Base-by-base conservation (phyloP, 1,284 basidiomycete species). In the Agaricales sp. region DNA sequence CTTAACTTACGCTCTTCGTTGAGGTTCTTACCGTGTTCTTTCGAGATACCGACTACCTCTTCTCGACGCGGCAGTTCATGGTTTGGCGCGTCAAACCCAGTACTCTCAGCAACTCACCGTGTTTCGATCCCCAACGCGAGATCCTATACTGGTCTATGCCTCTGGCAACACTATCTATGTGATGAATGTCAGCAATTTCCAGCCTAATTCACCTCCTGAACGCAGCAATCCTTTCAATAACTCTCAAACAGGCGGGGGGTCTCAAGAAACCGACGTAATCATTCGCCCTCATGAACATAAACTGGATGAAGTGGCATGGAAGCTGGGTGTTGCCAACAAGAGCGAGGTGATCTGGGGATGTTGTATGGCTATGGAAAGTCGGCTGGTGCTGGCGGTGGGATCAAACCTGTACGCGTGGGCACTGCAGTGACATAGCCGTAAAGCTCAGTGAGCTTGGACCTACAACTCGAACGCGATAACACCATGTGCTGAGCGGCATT, bases 371-470 rank as follows among this genome's bases (percentile, higher is more conserved):
- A 61, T 65, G 53, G 65, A 65, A 43, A 77, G 77, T 13, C 55
- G 62, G 25, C 55, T 69, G 30, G 62, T 80, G 49, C 61, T 71
- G 20, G 71, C 65, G 13, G 65, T 64, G 47, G 67, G 67, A 48
- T 66, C 67, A 20, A 66, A 54, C 25, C 50, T 71, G 14, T 73
- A 70, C 69, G 55, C 73, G 16, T 75, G 72, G 69, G n/a, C n/a
- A n/a, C n/a, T n/a, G n/a, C n/a, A n/a, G n/a, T n/a, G n/a, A 58
- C 22, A 52, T 26, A 26, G 2, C 30, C 43, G 41, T 49, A 51
- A 45, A 21, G 44, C 18, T 19, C n/a, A n/a, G n/a, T n/a, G n/a
- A n/a, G n/a, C n/a, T n/a, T n/a, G n/a, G n/a, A n/a, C n/a, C n/a
- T n/a, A n/a, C n/a, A n/a, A n/a, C n/a, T n/a, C n/a, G n/a, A n/a